phyloP scores from a whole-genome alignment of 345 rosid genomes.

The Luvunga scandens region DNA sequence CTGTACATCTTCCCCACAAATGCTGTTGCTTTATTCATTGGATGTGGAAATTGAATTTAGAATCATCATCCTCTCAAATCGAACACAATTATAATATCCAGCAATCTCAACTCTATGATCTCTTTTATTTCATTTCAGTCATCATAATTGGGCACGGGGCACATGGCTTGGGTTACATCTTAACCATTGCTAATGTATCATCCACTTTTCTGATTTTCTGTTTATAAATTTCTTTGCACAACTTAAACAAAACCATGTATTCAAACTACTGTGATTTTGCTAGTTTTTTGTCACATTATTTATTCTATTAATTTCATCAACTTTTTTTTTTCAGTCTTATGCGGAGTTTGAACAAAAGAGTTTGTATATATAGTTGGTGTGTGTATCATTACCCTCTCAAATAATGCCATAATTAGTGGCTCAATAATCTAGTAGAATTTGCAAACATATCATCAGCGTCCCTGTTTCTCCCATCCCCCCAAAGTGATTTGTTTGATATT shows the following conservation, averaged over 20 bases:
- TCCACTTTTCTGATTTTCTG: no score
- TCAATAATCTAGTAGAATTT: not conserved
- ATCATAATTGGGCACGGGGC: no score
- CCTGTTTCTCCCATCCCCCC: not conserved
- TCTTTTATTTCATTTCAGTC: no score
- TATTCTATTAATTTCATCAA: not conserved
- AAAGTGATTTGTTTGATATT: not conserved
- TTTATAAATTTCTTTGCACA: no score
- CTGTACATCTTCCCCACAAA: not conserved
- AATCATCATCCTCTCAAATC: not conserved
- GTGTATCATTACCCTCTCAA: not conserved
- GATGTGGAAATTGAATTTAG: not conserved
- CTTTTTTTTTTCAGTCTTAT: not conserved
- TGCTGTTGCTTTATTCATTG: not conserved
- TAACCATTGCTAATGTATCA: no score
- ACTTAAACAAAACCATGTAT: not conserved
- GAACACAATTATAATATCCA: no score
- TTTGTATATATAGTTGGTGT: not conserved
- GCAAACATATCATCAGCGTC: not conserved
- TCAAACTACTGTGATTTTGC: not conserved
- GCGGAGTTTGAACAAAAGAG: not conserved
- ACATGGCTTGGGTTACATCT: no score
- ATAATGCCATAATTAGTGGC: not conserved
- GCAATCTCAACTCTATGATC: no score
- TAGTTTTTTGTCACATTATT: not conserved